A percentile compares a stretch with the other conserved stretches of the same genome.
These are phyloP conservation scores for Neurospora sp. DNA, from an alignment of 495 filamentous ascomycete genomes.

Conservation along the genomic window DNA sequence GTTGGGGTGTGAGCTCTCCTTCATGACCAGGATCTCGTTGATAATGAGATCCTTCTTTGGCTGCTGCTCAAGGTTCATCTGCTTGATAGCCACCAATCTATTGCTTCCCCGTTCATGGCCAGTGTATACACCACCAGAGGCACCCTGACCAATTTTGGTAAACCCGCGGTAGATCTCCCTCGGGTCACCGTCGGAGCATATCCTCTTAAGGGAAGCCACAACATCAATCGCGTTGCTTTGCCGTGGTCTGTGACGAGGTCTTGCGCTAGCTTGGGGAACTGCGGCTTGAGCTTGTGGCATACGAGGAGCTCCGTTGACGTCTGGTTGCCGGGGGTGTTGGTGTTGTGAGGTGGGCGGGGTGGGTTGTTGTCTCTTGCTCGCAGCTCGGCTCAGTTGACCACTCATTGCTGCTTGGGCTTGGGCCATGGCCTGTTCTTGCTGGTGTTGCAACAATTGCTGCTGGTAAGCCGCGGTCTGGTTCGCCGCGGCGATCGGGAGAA, in stretches of 20 bases:
- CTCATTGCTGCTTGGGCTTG: slow-evolving; percentile 55
- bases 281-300: slow-evolving; percentile 30
- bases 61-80: slow-evolving; percentile 98
- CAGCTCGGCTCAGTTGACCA: slow-evolving; percentile 47
- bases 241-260: slow-evolving; percentile 65
- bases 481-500: slow-evolving; percentile 16
- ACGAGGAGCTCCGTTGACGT: slow-evolving; percentile 47
- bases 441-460: slow-evolving; percentile 56
- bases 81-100: slow-evolving; percentile 91
- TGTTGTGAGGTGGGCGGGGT: slow-evolving; percentile 47
- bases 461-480: slow-evolving; percentile 48
- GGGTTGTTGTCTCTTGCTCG: slow-evolving; percentile 53
- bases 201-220: slow-evolving; percentile 67
- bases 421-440: slow-evolving; percentile 66
- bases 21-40: slow-evolving; percentile 98
- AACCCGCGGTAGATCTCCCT: slow-evolving; percentile 76
- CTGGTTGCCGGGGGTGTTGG: slow-evolving; percentile 41
- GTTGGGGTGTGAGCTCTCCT: slow-evolving; percentile 95
- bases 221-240: slow-evolving; percentile 72
- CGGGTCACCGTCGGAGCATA: slow-evolving; percentile 83
- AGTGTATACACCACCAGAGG: slow-evolving; percentile 91
- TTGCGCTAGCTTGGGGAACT: slow-evolving; percentile 40
- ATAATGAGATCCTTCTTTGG: slow-evolving; percentile 99
- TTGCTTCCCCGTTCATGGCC: slow-evolving; percentile 78
- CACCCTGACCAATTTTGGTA: slow-evolving; percentile 94